Conservation (phyloP, 768 basidiomycete genomes). For the Amylocystis lapponica region DNA sequence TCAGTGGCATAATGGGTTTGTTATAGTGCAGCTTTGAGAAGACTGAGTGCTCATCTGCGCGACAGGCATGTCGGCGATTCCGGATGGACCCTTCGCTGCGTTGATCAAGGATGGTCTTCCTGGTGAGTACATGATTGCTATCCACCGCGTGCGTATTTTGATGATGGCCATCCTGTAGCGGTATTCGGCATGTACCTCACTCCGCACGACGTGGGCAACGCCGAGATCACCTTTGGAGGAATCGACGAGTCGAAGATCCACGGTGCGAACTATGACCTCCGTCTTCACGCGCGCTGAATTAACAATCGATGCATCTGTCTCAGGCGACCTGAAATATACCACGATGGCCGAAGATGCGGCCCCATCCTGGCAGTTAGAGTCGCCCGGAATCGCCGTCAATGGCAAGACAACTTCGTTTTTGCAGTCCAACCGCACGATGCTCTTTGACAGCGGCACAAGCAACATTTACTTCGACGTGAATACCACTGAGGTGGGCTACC, state of each 20-base stretch:
- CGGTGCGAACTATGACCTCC: slow-evolving; percentile 22
- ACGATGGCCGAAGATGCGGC: slow-evolving; percentile 33
- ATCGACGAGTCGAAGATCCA: slow-evolving; percentile 47
- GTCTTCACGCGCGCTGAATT: not conserved
- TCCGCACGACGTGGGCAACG: slow-evolving; percentile 26
- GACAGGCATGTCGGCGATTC: slow-evolving; percentile 43
- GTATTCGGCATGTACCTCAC: slow-evolving; percentile 50
- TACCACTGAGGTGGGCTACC: slow-evolving; percentile 37
- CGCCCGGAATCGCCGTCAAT: slow-evolving; percentile 44
- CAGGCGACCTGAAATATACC: slow-evolving; percentile 40
- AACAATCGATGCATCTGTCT: not conserved
- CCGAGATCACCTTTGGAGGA: slow-evolving; percentile 51
- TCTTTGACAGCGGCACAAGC: slow-evolving; percentile 55
- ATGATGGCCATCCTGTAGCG: slow-evolving; percentile 23
- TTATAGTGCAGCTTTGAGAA: slow-evolving; percentile 38
- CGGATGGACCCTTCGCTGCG: slow-evolving; percentile 25
- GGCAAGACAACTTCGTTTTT: slow-evolving; percentile 42
- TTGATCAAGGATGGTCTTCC: slow-evolving; percentile 44
- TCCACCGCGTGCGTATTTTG: slow-evolving; percentile 13
- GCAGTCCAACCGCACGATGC: slow-evolving; percentile 36
- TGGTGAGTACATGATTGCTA: slow-evolving; percentile 35
- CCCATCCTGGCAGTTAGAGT: slow-evolving; percentile 39
- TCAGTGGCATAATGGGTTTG: slow-evolving; percentile 54
- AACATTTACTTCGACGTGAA: slow-evolving; percentile 47
- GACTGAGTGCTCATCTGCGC: slow-evolving; percentile 8